Evolutionary conservation across 805 yeast genomes (phyloP), one percentile per base, ranked within the genome.

Genomic region (Teunomyces lycoperdinae): DNA sequence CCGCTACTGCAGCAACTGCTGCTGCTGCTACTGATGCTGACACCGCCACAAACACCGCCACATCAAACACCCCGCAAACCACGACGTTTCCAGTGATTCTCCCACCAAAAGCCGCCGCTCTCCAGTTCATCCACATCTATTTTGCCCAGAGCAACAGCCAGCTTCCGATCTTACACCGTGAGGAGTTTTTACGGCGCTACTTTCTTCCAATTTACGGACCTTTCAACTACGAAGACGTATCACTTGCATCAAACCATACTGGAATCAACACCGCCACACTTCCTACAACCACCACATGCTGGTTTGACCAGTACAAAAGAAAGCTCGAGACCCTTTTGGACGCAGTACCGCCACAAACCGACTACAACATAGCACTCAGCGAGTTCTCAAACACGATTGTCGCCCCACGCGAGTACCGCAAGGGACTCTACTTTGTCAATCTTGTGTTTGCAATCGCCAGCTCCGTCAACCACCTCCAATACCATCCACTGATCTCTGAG

Each of bases 121-220:
- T 85, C 57, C 71, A 74, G 44, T 75, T 87, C 39, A 58, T 89
- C 7, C 75, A 81, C 32, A 71, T 80, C 2, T 89, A 78, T 62
- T 91, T 91, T 60, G 80, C 86, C 16, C 90, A 86, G 57, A 80
- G 91, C 11, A 90, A 91, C 61, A 74, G 95, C 2, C 96, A 89
- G 62, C 64, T 88, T 26, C 97, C 97, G 0, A 75, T 91, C 3
- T 66, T 90, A 42, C 96, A 91, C 62, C 76, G 96, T 28, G 96
- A 89, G 57, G 80, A 78, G 54, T 90, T 89, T 58, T 64, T 91
- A 38, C 70, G 70, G 42, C 70, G 73, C 26, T 83, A 81, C 58
- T 90, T 87, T 61, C 79, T 81, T 55, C 97, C 96, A 0, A 74
- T 90, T 1, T 90, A 90, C 62, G 97, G 97, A 0, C 66, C 74